Base-by-base conservation (phyloP, 2,329 filamentous ascomycete species). In the Arthrobotrys musiformis region DNA sequence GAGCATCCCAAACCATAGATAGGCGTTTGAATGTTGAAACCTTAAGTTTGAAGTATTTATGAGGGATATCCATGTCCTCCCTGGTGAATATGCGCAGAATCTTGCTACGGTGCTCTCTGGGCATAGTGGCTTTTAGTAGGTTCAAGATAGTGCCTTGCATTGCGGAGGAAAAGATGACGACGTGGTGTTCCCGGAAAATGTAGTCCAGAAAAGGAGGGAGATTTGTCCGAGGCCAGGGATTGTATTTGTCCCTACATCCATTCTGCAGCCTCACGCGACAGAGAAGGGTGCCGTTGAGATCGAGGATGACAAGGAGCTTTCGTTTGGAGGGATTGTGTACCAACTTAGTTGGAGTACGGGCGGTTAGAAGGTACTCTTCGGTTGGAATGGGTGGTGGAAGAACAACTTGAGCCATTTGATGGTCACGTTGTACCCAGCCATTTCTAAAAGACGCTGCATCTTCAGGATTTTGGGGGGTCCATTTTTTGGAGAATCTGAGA, bases 161-260 rank as follows among this genome's bases (percentile, higher is more conserved):
- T 0, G 94, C 93, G 5, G 93, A 97, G 0, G 94, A 97, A 93
- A 94, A 99, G 72, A 98, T 89, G 84, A 93, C 93, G 30, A 97
- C 91, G 63, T 86, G 86, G 85, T 96, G 94, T 73, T 90, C 90
- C 11, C 88, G 84, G 80, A 97, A 87, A 79, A 94, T 88, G 82
- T 93, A 93, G 28, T 86, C 81, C 2, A 98, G 84, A 83, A 99
- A 97, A 0, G 84, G 79, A 1, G 85, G 81, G 0, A 95, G 87
- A 79, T 90, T 86, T 0, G 92, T 92, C 0, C 95, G 91, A 79
- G 87, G 84, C 48, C 89, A 84, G 82, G 93, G 92, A 46, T 83
- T 82, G 8, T 85, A 86, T 2, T 86, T 85, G 46, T 78, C 68
- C 19, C 40, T 44, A 17, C 17, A 58, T 28, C 46, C 62, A 1